phyloP scores from a whole-genome alignment of 768 basidiomycete genomes.

The Boletellus ananiceps region DNA sequence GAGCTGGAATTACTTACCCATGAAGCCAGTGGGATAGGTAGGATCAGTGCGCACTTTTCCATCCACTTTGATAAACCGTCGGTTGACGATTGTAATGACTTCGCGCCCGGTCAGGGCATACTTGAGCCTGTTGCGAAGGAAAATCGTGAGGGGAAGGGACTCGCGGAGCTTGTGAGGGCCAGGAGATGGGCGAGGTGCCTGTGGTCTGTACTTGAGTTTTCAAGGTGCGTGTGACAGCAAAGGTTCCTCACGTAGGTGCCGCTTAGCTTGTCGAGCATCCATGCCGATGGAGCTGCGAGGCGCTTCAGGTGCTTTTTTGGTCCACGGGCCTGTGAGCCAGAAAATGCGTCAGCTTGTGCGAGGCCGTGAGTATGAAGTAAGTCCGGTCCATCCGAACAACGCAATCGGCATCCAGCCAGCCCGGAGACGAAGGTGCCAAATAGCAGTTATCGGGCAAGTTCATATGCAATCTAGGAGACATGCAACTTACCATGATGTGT shows the following conservation, averaged over 20 bases:
- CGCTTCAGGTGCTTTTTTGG: slow-evolving; percentile 99
- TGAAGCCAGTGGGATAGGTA: slow-evolving; percentile 96
- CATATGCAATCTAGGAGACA: neutral
- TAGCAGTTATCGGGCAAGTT: neutral
- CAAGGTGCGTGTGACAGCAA: neutral
- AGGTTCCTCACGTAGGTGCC: slow-evolving; percentile 76
- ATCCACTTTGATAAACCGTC: slow-evolving; percentile 98
- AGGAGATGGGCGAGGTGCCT: slow-evolving; percentile 95
- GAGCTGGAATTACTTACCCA: slow-evolving; percentile 56
- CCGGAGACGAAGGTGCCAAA: neutral
- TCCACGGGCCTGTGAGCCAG: slow-evolving; percentile 74
- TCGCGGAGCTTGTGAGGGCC: slow-evolving; percentile 99
- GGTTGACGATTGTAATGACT: slow-evolving; percentile 91
- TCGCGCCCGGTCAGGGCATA: slow-evolving; percentile 97
- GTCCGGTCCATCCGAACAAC: slow-evolving; percentile 18
- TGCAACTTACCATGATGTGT: slow-evolving; percentile 30
- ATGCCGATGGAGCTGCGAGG: slow-evolving; percentile 93
- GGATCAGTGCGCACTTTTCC: slow-evolving; percentile 97
- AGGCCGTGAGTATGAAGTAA: neutral
- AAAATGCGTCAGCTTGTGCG: slow-evolving; percentile 13
- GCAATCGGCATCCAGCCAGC: slow-evolving; percentile 27
- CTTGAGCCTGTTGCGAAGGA: slow-evolving; percentile 98
- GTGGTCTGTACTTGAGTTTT: slow-evolving; percentile 11
- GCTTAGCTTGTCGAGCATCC: slow-evolving; percentile 99
- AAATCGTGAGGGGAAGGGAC: slow-evolving; percentile 93